Evolutionary conservation across 495 filamentous ascomycete species (phyloP).

Genomic region (Hypoxylon crocopeplum): DNA sequence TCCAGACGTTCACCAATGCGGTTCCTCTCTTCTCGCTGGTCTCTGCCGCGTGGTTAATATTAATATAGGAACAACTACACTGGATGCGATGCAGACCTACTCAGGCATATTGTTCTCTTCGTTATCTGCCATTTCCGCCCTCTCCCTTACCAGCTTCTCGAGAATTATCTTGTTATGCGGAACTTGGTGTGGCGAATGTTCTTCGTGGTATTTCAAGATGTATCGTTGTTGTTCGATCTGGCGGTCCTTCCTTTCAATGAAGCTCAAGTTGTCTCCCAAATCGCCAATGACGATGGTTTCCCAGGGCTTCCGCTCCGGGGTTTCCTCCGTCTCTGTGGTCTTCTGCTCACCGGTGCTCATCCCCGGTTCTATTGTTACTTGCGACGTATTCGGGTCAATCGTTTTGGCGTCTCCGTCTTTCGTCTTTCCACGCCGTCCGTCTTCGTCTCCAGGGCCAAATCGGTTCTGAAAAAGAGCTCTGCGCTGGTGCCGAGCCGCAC

Average conservation of each 20-base stretch:
- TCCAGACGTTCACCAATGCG: constrained; percentile 44
- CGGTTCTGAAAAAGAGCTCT: constrained; percentile 16
- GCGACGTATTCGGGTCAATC: neutral
- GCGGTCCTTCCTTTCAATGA: constrained; percentile 48
- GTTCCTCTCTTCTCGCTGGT: constrained; percentile 31
- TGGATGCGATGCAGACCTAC: constrained; percentile 36
- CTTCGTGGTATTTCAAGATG: constrained; percentile 40
- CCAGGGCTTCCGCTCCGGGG: constrained; percentile 35
- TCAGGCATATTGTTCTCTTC: constrained; percentile 49
- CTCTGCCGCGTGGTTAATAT: constrained; percentile 23
- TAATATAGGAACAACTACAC: neutral
- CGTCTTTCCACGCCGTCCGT: neutral
- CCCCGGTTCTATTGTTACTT: constrained; percentile 1
- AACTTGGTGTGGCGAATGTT: constrained; percentile 38
- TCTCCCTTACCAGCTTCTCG: constrained; percentile 41
- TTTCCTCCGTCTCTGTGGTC: neutral
- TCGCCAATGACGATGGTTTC: constrained; percentile 38
- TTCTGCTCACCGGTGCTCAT: neutral
- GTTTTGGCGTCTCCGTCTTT: neutral
- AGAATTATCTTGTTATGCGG: constrained; percentile 37
- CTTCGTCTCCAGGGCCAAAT: neutral
- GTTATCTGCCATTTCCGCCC: constrained; percentile 45
- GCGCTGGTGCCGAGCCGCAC: constrained; percentile 25
- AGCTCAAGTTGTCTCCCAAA: constrained; percentile 47
- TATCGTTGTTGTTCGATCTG: constrained; percentile 46